A percentile compares a stretch with the other conserved stretches of the same genome.
Evolutionary conservation across 306 rosid species (phyloP).

Genomic region (Gynostemma pentaphyllum): DNA sequence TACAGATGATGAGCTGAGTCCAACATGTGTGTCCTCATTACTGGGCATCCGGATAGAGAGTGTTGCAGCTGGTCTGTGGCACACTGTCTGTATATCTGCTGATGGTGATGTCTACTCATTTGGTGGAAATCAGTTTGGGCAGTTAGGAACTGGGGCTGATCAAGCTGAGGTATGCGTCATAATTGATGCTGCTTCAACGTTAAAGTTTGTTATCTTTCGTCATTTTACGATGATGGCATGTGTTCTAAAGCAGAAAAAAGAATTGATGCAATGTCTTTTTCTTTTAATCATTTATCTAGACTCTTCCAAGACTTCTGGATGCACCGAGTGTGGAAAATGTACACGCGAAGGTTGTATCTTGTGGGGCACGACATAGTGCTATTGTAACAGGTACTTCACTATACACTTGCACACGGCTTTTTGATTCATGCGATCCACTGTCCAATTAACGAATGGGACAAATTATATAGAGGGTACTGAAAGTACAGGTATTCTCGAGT

Average conservation of each 20-base stretch:
- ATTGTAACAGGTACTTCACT: conserved; percentile 51
- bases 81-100: conserved; percentile 72
- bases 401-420: background rate
- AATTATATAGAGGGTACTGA: background rate
- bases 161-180: conserved; percentile 63
- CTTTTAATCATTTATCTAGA: conserved; percentile 24
- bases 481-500: background rate
- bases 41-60: conserved; percentile 66
- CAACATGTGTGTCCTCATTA: conserved; percentile 65
- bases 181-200: background rate
- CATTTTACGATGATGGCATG: background rate
- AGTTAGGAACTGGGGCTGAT: conserved; percentile 84
- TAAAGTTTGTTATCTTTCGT: background rate
- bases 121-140: conserved; percentile 95
- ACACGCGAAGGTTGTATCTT: conserved; percentile 54
- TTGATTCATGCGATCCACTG: background rate
- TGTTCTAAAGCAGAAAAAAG: background rate
- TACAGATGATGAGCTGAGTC: conserved; percentile 80
- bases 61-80: conserved; percentile 92
- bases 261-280: background rate
- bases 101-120: conserved; percentile 82
- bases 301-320: conserved; percentile 70
- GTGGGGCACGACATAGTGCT: conserved; percentile 95
- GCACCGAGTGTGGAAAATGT: conserved; percentile 69
- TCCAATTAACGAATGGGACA: background rate